Percentiles rank a stretch among this genome's conserved stretches.
Evolutionary conservation across 441 rosid species (phyloP).

Genomic region (Daphne laureola): DNA sequence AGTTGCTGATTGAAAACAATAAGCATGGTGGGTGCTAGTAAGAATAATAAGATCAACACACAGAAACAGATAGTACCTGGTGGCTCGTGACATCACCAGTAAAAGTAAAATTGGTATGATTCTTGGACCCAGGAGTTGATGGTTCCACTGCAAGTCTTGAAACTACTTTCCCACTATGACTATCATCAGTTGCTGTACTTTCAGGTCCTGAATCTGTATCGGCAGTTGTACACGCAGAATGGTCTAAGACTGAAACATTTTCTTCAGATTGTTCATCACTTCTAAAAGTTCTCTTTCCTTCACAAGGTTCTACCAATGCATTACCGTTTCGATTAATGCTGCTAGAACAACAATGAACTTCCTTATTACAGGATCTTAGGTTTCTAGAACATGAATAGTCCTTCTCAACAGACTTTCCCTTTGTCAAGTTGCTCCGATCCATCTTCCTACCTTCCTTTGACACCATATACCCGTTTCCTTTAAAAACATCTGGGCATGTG

Average conservation of each 20-base stretch:
- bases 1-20: too few relatives aligned
- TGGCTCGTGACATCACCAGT: slow-evolving; percentile 18
- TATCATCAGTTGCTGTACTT: slow-evolving; percentile 25
- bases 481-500: slow-evolving; percentile 22
- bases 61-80: slow-evolving; percentile 27
- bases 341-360: slow-evolving; percentile 22
- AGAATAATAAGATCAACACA: too few relatives aligned
- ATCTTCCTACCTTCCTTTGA: slow-evolving; percentile 35
- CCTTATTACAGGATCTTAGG: slow-evolving; percentile 30
- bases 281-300: slow-evolving; percentile 22
- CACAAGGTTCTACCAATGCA: slow-evolving; percentile 39
- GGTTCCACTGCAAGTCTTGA: slow-evolving; percentile 25
- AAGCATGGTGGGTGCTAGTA: too few relatives aligned
- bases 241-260: slow-evolving; percentile 30
- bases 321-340: slow-evolving; percentile 23
- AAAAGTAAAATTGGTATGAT: slow-evolving; percentile 17
- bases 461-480: slow-evolving; percentile 34
- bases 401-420: slow-evolving; percentile 28
- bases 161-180: slow-evolving; percentile 24
- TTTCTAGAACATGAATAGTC: slow-evolving; percentile 34
- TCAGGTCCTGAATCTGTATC: slow-evolving; percentile 34
- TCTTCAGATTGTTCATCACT: slow-evolving; percentile 24
- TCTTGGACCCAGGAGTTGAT: slow-evolving; percentile 26
- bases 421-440: slow-evolving; percentile 37
- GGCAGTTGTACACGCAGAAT: slow-evolving; percentile 20